Percentiles rank a stretch among this genome's conserved stretches.
Conservation (phyloP, 768 basidiomycete genomes). For the Tulasnella calospora region DNA sequence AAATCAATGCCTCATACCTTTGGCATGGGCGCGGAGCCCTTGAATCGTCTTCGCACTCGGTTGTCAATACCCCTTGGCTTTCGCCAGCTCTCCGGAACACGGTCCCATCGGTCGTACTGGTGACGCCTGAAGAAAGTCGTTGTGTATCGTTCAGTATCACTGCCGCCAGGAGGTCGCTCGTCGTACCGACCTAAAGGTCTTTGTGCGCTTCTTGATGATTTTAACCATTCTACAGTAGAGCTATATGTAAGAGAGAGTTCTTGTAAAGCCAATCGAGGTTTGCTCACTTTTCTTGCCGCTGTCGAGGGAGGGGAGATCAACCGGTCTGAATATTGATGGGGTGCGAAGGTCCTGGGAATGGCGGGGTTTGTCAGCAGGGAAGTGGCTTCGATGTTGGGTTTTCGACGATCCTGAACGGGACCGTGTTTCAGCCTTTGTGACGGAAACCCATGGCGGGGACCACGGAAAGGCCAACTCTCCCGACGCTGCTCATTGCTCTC, state of each 20-base stretch:
- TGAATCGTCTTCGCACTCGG: constrained; percentile 90
- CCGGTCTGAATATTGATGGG: constrained; percentile 7
- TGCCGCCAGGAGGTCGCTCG: too few species aligned
- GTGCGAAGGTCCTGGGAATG: constrained; percentile 1
- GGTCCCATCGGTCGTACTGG: constrained; percentile 95
- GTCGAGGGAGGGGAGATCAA: not conserved
- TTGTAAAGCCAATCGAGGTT: not conserved
- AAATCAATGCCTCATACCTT: constrained; percentile 54
- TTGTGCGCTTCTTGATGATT: constrained; percentile 94
- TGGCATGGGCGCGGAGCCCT: constrained; percentile 94
- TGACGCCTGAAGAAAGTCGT: constrained; percentile 64
- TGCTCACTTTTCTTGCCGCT: not conserved
- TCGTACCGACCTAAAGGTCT: constrained; percentile 77
- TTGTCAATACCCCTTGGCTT: constrained; percentile 99
- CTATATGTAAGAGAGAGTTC: not conserved
- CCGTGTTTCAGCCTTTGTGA: constrained; percentile 13
- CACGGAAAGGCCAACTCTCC: constrained; percentile 1
- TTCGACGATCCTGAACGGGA: not conserved
- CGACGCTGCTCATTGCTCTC: constrained; percentile 11
- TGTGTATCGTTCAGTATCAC: not conserved
- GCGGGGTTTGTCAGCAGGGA: not conserved
- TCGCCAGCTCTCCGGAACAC: constrained; percentile 98
- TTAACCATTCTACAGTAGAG: constrained; percentile 36
- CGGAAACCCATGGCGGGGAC: constrained; percentile 10
- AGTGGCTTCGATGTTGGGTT: not conserved